A percentile compares a stretch with the other conserved stretches of the same genome.
phyloP scores from a whole-genome alignment of 257 asterid species.

The Misopates orontium region DNA sequence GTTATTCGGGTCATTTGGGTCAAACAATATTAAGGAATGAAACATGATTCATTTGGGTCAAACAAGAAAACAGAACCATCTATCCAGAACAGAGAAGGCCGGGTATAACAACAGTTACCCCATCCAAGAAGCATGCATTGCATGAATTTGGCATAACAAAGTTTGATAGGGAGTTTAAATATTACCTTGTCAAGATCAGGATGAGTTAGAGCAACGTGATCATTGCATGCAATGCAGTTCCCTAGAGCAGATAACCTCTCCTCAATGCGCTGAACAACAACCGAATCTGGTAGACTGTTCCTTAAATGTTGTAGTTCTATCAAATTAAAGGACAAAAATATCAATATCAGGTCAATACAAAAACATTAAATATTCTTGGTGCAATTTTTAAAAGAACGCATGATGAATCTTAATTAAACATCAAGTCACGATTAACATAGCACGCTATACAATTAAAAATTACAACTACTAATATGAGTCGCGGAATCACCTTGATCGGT shows the following conservation, averaged over 20 bases:
- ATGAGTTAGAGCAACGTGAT: conserved; percentile 93
- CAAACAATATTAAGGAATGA: too few relatives aligned
- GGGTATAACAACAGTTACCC: too few relatives aligned
- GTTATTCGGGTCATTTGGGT: too few relatives aligned
- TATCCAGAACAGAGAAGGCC: too few relatives aligned
- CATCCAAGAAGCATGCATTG: too few relatives aligned
- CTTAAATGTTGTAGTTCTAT: conserved; percentile 89
- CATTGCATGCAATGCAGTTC: conserved; percentile 92
- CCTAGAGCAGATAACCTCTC: conserved; percentile 93
- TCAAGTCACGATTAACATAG: not conserved
- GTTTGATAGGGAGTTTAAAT: not conserved
- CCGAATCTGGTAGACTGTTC: conserved; percentile 82
- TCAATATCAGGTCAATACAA: conserved; percentile 20
- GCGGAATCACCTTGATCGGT: conserved; percentile 83
- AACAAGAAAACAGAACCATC: too few relatives aligned
- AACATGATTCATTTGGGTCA: too few relatives aligned
- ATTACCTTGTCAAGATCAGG: conserved; percentile 87
- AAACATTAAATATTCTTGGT: not conserved
- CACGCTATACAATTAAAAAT: not conserved
- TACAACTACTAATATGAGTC: not conserved
- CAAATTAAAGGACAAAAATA: conserved; percentile 9
- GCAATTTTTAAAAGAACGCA: not conserved
- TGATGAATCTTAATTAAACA: not conserved
- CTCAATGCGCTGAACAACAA: conserved; percentile 90
- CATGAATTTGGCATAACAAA: too few relatives aligned